Evolutionary conservation across 1,139 yeast species (phyloP).

Genomic region (Pichia sp.): DNA sequence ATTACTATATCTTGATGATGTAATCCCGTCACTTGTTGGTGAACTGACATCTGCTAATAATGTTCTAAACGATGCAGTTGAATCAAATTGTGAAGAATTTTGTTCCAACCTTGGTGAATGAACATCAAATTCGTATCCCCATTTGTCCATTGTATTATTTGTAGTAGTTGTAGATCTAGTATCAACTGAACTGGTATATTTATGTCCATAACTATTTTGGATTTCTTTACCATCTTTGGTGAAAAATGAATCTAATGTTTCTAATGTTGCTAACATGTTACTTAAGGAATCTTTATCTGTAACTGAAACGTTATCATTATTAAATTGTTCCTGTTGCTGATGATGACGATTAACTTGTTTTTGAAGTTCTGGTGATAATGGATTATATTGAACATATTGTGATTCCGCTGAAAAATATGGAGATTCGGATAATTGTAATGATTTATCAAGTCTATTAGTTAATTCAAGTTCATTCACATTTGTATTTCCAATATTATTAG

Average conservation of each 20-base stretch:
- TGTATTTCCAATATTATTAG: background rate
- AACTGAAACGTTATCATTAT: conserved; percentile 25
- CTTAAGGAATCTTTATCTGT: conserved; percentile 72
- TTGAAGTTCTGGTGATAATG: conserved; percentile 25
- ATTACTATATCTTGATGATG: conserved; percentile 12
- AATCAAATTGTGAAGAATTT: conserved; percentile 14
- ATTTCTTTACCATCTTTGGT: conserved; percentile 51
- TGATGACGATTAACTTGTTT: conserved; percentile 33
- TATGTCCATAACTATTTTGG: conserved; percentile 26
- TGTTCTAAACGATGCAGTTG: conserved; percentile 19
- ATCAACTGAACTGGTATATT: conserved; percentile 34
- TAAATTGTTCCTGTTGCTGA: conserved; percentile 24
- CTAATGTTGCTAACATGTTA: conserved; percentile 95
- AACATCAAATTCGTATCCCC: conserved; percentile 17
- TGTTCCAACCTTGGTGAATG: conserved; percentile 14
- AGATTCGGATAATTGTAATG: conserved; percentile 9
- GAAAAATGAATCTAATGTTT: conserved; percentile 87
- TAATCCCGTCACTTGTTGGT: conserved; percentile 8
- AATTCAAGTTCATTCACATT: background rate
- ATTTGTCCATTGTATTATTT: conserved; percentile 4
- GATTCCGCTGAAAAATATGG: conserved; percentile 12
- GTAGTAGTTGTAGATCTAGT: conserved; percentile 30
- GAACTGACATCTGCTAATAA: conserved; percentile 18
- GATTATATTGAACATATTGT: conserved; percentile 48
- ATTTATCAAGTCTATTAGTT: conserved; percentile 1